Evolutionary conservation across 169 alveolate species (phyloP), one percentile per base, ranked within the genome.

Genomic region (Plasmodium billcollinsi): DNA sequence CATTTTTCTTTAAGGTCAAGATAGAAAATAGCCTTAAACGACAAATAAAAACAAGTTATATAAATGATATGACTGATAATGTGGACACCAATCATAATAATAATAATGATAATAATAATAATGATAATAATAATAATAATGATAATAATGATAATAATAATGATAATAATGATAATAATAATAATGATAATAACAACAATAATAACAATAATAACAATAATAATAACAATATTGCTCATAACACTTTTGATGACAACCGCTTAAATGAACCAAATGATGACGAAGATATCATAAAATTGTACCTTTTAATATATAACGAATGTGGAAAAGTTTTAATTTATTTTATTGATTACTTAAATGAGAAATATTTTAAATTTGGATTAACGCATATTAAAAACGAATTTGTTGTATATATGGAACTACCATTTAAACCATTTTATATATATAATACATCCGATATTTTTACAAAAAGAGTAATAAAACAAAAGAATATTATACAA

Each of bases 271-370:
- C 45, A 33, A 33, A 2, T 33, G 45, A 33, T 33, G 54, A 73
- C 6, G 92, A 70, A 50, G 20, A 54, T 26, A 49, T 52, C 47
- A 12, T 47, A 8, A 86, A 86, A 49, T 65, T 86, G 26, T 86
- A 86, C 52, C 59, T 86, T 18, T 56, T 72, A 26, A 63, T 86
- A 43, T 86, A 29, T 58, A 71, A 70, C 43, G 63, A 71, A 3
- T 58, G 39, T 61, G 92, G 92, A 14, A 70, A 72, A 39, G 58
- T 86, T 2, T 56, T 71, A 18, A 86, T 86, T 9, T 86, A 86
- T 54, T 73, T 71, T 73, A 59, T 86, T 6, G 92, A 72, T 24
- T 56, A 70, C 26, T 54, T 86, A 56, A 52, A 86, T 61, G 11
- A 24, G 3, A 21, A 43, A 50, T 8, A 56, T 58, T 71, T 86